Percentiles rank a stretch among this genome's conserved stretches.
These are phyloP conservation scores for Dendrobium catenatum DNA, from an alignment of 106 monocot species.

Conservation along the genomic window DNA sequence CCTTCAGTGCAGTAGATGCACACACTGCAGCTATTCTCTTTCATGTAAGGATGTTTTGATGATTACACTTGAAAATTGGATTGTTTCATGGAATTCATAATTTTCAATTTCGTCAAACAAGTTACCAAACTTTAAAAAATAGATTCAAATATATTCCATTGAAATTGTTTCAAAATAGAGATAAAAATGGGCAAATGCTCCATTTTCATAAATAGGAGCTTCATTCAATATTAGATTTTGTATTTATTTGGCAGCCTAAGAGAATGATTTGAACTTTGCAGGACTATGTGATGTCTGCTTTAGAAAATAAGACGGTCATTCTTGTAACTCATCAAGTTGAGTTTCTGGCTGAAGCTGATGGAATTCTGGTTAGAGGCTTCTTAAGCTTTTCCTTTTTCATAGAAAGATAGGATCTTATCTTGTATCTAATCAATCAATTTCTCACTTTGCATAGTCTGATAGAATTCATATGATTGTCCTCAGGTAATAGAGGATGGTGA, in stretches of 20 bases:
- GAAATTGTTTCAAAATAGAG: not conserved
- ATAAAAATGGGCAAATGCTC: not conserved
- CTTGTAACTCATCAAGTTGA: conserved; percentile 90
- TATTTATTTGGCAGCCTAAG: not conserved
- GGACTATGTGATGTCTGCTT: conserved; percentile 63
- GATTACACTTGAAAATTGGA: not conserved
- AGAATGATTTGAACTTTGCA: conserved; percentile 13
- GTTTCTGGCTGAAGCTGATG: conserved; percentile 61
- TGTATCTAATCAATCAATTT: not conserved
- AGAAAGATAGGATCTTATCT: too few species aligned
- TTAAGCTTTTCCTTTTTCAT: not conserved
- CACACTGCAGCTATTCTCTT: conserved; percentile 79
- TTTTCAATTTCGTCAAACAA: not conserved
- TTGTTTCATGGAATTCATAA: not conserved
- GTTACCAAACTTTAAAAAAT: not conserved
- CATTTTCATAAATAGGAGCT: not conserved
- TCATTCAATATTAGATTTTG: not conserved
- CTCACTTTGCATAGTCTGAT: not conserved
- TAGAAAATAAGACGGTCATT: conserved; percentile 72
- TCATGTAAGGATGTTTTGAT: conserved; percentile 33
- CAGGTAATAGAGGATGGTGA: conserved; percentile 77
- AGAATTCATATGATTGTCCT: not conserved
- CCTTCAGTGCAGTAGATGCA: conserved; percentile 94
- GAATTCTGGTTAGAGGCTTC: conserved; percentile 51
- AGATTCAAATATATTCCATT: not conserved